Base-by-base conservation (phyloP, 164 flowering plant genomes). In the Protea cynaroides region DNA sequence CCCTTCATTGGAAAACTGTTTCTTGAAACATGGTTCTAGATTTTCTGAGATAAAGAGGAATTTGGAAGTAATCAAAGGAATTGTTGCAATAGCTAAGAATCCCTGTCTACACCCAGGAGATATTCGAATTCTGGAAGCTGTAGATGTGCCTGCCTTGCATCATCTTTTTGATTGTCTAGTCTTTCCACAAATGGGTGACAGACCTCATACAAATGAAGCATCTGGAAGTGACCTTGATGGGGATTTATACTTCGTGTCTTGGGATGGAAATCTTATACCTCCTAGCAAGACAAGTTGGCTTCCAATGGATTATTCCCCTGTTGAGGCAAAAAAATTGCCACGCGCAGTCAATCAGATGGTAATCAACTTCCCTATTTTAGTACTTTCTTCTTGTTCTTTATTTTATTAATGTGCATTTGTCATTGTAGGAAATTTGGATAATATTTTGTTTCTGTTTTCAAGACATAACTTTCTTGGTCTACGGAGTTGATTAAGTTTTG, bases 191-290 rank as follows among this genome's bases (percentile, higher is more conserved):
- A 92, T 92, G 65, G 97, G 99, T 22, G 90, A 85, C 0, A 77
- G 99, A 69, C 99, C 99, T 3, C 97, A 92, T 60, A 46, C 93
- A 25, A 67, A 95, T 76, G 99, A 95, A 74, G 98, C 98, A 36
- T 95, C 99, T 19, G 98, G 99, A 51, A 92, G 99, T 79, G 99
- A 95, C 64, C 85, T 95, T 22, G 99, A 90, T 76, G 99, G 99
- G 13, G 98, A 92, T 70, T 80, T 82, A 0, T 95, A 95, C 71
- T 95, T 95, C 78, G 92, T 87, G 10, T 77, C 97, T 1, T 95
- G 99, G 98, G 96, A 90, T 68, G 80, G 77, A 58, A 75, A 71
- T 61, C 89, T 95, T 49, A 75, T 95, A 53, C 99, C 98, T 23
- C 96, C 99, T 21, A 77, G 90, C 61, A 87, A 81, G 74, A 78